Conservation (phyloP, 768 basidiomycete species). For the Termitomyces sp. region DNA sequence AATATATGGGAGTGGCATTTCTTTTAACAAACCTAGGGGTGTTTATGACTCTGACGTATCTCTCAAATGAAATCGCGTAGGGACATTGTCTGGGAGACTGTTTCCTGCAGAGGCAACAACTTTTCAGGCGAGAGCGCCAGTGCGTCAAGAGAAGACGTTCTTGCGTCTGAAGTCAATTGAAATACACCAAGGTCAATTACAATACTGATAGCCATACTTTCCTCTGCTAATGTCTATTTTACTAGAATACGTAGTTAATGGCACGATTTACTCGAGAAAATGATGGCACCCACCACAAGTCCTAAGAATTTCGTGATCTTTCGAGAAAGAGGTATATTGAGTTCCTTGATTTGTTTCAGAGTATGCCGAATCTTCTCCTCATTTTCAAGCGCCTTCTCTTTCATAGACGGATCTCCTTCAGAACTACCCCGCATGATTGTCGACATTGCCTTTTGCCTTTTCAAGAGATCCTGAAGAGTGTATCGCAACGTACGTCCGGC, state of each 20-base stretch:
- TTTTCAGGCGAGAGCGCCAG: too few relatives aligned
- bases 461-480: constrained; percentile 11
- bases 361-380: constrained; percentile 11
- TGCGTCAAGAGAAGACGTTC: too few relatives aligned
- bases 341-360: constrained; percentile 12
- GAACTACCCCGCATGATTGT: not conserved
- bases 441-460: constrained; percentile 8
- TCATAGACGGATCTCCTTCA: not conserved
- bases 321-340: constrained; percentile 12
- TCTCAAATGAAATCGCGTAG: too few relatives aligned
- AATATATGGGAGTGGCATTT: too few relatives aligned
- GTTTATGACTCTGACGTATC: too few relatives aligned
- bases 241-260: not conserved
- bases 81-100: too few relatives aligned
- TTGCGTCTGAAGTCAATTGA: too few relatives aligned
- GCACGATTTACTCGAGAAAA: not conserved
- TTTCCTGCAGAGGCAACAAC: too few relatives aligned
- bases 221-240: not conserved
- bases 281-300: constrained; percentile 1
- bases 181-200: not conserved
- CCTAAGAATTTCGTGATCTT: constrained; percentile 9
- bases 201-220: not conserved
- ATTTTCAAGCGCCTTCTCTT: not conserved
- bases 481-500: constrained; percentile 11
- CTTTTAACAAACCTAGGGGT: too few relatives aligned